Conservation (phyloP, 2,329 filamentous ascomycete species). For the Alternaria incomplexa region DNA sequence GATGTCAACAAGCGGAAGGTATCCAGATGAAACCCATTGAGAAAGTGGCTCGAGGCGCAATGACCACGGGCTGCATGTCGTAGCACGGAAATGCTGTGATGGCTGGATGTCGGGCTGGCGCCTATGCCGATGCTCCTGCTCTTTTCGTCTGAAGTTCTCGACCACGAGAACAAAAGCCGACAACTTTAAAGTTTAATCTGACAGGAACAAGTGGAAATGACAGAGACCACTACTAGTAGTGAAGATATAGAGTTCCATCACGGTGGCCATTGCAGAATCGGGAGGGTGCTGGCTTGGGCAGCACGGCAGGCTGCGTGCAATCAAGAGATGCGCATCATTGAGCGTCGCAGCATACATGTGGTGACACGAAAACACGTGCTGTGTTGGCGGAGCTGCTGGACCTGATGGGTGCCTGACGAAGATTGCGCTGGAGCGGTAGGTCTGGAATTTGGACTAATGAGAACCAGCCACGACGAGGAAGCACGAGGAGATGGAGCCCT, state of each 20-base stretch:
- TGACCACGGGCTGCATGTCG: conserved; percentile 22
- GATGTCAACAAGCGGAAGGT: neutral
- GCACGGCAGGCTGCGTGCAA: conserved; percentile 21
- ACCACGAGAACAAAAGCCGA: neutral
- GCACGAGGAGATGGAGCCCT: conserved; percentile 17
- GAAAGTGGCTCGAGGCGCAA: conserved; percentile 7
- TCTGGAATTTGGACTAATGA: conserved; percentile 32
- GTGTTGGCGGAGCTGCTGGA: neutral
- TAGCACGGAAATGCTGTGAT: conserved; percentile 10
- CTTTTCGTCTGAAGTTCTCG: conserved; percentile 1
- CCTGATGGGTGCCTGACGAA: conserved; percentile 26
- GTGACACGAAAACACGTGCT: conserved; percentile 33
- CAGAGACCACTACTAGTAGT: neutral
- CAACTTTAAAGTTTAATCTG: neutral
- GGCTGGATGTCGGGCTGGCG: neutral
- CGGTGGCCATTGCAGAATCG: neutral
- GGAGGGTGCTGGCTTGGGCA: conserved; percentile 19
- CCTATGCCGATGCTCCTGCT: neutral
- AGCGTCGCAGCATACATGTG: conserved; percentile 1
- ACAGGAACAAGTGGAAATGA: neutral
- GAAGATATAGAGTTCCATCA: neutral
- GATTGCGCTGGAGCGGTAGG: conserved; percentile 15
- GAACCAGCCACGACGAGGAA: conserved; percentile 36
- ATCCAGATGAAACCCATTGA: neutral
- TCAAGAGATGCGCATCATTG: conserved; percentile 25